Evolutionary conservation across 495 filamentous ascomycete genomes (phyloP).

Genomic region (Annulohypoxylon bovei): DNA sequence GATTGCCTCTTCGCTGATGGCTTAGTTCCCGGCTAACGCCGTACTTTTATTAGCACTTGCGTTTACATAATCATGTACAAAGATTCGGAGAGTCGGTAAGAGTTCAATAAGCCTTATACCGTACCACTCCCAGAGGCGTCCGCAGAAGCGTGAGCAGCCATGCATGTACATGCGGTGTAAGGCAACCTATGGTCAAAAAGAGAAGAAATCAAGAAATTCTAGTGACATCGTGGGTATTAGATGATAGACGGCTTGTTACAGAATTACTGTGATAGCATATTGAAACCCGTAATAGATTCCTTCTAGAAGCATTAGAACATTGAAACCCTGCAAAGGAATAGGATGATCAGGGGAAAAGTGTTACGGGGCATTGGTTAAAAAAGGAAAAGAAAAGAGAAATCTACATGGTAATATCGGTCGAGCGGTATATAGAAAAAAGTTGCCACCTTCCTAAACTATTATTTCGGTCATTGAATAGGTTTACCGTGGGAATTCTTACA

Average conservation of each 20-base stretch:
- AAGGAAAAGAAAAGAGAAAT: neutral
- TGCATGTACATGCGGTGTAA: slow-evolving; percentile 44
- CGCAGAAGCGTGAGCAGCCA: slow-evolving; percentile 35
- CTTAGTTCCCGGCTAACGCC: slow-evolving; percentile 36
- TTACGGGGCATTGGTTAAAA: slow-evolving; percentile 24
- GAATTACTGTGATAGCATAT: neutral
- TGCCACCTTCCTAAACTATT: slow-evolving; percentile 41
- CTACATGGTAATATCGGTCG: slow-evolving; percentile 29
- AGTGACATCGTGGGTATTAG: slow-evolving; percentile 6
- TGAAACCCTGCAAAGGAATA: slow-evolving; percentile 32
- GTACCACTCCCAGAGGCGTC: slow-evolving; percentile 20
- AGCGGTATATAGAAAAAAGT: slow-evolving; percentile 27
- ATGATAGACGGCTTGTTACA: slow-evolving; percentile 1
- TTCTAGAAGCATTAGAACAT: slow-evolving; percentile 44
- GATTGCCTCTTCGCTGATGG: slow-evolving; percentile 25
- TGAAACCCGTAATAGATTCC: slow-evolving; percentile 22
- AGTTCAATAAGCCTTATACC: slow-evolving; percentile 22
- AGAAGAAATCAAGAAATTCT: slow-evolving; percentile 22
- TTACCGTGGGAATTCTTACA: slow-evolving; percentile 30
- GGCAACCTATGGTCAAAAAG: slow-evolving; percentile 12
- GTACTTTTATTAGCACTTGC: slow-evolving; percentile 36
- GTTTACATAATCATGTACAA: slow-evolving; percentile 34
- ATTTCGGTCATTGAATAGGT: slow-evolving; percentile 36
- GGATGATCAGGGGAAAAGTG: slow-evolving; percentile 39
- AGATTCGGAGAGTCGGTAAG: slow-evolving; percentile 36